Evolutionary conservation across 108 stramenopile genomes (phyloP).

Genomic region (Cyclotella kingstonii): DNA sequence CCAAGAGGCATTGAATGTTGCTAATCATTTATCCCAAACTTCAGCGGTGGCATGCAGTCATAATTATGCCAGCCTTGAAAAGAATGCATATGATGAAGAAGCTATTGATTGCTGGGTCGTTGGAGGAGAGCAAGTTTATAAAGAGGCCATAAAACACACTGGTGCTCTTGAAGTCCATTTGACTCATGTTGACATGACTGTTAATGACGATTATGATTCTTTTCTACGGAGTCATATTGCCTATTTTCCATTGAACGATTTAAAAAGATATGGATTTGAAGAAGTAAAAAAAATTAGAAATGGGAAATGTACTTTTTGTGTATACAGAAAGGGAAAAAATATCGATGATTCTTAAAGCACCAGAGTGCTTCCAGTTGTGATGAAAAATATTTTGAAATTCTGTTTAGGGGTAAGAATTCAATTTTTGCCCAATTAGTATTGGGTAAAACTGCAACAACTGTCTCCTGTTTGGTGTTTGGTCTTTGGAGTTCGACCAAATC

Average conservation of each 20-base stretch:
- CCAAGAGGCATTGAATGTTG: conserved; percentile 60
- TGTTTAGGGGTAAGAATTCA: too few species aligned
- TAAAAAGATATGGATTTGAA: conserved; percentile 10
- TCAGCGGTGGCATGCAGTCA: too few species aligned
- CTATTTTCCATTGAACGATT: conserved; percentile 23
- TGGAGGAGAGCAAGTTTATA: conserved; percentile 72
- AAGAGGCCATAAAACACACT: conserved; percentile 61
- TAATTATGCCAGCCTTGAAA: too few species aligned
- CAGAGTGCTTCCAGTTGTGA: too few species aligned
- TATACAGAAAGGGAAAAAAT: conserved; percentile 8
- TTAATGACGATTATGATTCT: background rate
- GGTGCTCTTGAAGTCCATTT: conserved; percentile 54
- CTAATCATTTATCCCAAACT: conserved; percentile 39
- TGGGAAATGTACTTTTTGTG: conserved; percentile 21
- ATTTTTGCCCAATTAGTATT: too few species aligned
- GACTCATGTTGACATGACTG: conserved; percentile 40
- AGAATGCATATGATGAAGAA: background rate
- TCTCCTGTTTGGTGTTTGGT: too few species aligned
- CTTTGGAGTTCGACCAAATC: too few species aligned
- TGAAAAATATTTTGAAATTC: too few species aligned
- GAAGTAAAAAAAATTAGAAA: conserved; percentile 12
- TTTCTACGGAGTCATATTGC: conserved; percentile 1
- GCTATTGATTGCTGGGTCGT: conserved; percentile 70
- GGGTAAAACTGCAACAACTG: too few species aligned
- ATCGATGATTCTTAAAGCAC: too few species aligned